Base-by-base conservation (phyloP, 495 filamentous ascomycete species). In the Hyphodiscus hymeniophilus region DNA sequence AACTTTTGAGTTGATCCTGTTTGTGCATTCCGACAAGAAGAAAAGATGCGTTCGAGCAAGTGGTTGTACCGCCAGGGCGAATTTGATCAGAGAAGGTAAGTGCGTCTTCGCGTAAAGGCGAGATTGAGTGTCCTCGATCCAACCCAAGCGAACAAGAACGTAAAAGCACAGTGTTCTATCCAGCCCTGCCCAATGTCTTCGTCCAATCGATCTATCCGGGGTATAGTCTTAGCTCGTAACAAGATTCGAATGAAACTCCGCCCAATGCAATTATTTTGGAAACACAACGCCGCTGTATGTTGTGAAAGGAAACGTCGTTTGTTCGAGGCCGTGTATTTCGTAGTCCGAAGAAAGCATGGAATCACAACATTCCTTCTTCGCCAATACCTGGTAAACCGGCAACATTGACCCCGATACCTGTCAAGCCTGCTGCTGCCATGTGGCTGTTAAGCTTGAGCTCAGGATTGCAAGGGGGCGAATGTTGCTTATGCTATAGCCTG, bases 401-500 rank as follows among this genome's bases (percentile, higher is more conserved):
- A 6, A 54, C 35, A 45, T 53, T 55, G 8, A 58, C 55, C 7
- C 47, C 56, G 15, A 61, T 7, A 3, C 38, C 45, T 30, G 48
- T 52, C 22, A 61, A 38, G 8, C 55, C 59, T 4, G 44, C 56
- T 16, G 53, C 50, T 18, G 54, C 52, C 38, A 54, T 7, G 56
- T 61, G 32, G 20, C 46, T 26, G 32, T 66, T 44, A 50, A 55
- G 15, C 47, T 71, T 41, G 46, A 59, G 48, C 38, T 77, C 58
- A 39, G 67, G 60, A 54, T 80, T 68, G 55, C 86, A 91, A 48
- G 79, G 76, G n/a, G 82, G 83, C 11, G 85, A 87, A 58, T 91
- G 86, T 48, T 81, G 81, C 62, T 89, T 89, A 71, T 91, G 86
- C 74, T 78, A 35, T 31, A 35, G 30, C 12, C 45, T 15, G 30